phyloP scores from a whole-genome alignment of 192 early-diverging fungal genomes.

The Coemansia sp. region DNA sequence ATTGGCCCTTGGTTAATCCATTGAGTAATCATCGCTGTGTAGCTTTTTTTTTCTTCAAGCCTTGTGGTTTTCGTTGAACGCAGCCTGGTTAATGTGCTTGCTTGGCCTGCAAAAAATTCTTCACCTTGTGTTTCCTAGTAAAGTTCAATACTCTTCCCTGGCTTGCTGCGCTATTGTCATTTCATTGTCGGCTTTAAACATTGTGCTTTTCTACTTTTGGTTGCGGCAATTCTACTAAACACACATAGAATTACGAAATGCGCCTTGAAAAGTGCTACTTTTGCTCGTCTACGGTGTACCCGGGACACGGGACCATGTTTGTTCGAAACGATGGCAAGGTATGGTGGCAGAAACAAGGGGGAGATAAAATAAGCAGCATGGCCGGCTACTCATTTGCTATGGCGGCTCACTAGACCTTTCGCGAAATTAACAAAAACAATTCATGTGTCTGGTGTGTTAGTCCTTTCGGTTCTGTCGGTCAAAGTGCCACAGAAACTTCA shows the following conservation, averaged over 20 bases:
- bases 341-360: neutral
- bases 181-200: too few relatives aligned
- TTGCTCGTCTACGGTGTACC: conserved; percentile 94
- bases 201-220: too few relatives aligned
- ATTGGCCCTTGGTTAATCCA: too few relatives aligned
- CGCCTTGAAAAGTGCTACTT: conserved; percentile 99
- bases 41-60: conserved; percentile 7
- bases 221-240: too few relatives aligned
- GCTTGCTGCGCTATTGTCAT: too few relatives aligned
- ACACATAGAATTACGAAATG: conserved; percentile 55
- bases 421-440: neutral
- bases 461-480: conserved; percentile 93
- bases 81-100: too few relatives aligned
- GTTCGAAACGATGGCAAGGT: conserved; percentile 97
- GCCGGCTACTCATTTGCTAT: neutral
- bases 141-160: too few relatives aligned
- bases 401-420: neutral
- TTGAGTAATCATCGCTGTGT: too few relatives aligned
- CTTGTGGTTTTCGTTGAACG: too few relatives aligned
- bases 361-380: neutral
- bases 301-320: conserved; percentile 98
- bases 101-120: too few relatives aligned
- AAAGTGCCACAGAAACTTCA: conserved; percentile 99
- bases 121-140: too few relatives aligned
- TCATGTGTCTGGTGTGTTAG: conserved; percentile 43